phyloP scores from a whole-genome alignment of 495 filamentous ascomycete genomes.

The Podospora didyma region DNA sequence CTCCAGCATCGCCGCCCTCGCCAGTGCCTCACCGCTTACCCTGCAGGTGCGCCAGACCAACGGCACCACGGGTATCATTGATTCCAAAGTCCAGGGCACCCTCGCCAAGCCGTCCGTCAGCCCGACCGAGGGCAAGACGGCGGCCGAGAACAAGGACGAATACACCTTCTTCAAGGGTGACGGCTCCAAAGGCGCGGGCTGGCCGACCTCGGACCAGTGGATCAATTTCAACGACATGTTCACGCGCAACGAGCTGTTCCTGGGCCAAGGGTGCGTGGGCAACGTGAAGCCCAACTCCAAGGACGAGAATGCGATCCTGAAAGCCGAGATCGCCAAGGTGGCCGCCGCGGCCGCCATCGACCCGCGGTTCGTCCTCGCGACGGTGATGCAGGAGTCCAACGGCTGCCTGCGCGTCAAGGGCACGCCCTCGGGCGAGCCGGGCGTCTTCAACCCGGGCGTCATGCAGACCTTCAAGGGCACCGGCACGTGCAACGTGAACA shows the following conservation, averaged over 20 bases:
- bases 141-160: neutral
- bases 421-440: neutral
- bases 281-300: neutral
- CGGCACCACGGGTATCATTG: neutral
- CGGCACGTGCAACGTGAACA: neutral
- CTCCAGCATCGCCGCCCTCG: neutral
- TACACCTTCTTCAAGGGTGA: slow-evolving; percentile 2
- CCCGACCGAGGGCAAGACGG: neutral
- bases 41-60: neutral
- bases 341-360: neutral
- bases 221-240: slow-evolving; percentile 4
- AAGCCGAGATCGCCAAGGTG: neutral
- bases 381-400: slow-evolving; percentile 1
- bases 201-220: neutral
- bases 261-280: neutral
- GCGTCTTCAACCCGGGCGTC: slow-evolving; percentile 1
- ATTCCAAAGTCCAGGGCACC: neutral
- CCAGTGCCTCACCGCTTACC: neutral
- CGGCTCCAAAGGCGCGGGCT: neutral
- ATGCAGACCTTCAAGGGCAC: slow-evolving; percentile 1
- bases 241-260: neutral
- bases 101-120: neutral
- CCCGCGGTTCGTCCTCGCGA: neutral
- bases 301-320: neutral
- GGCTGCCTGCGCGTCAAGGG: neutral